Evolutionary conservation across 129 eudicot genomes (phyloP).

Genomic region (Oenanthe sinensis): DNA sequence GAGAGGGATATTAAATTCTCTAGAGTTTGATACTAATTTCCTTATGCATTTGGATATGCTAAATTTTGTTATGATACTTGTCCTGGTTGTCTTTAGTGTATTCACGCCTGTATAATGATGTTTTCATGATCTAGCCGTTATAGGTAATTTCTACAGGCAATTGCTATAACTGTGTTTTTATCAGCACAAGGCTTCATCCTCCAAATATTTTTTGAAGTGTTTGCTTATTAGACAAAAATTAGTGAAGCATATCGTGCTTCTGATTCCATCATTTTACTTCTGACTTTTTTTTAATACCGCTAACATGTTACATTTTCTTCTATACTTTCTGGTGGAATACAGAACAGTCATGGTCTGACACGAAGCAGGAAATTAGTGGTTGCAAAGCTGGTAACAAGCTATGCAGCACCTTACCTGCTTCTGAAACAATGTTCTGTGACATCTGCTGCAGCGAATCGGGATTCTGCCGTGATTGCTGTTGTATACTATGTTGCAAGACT

Average conservation of each 20-base stretch:
- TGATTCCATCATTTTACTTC: background rate
- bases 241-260: background rate
- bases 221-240: background rate
- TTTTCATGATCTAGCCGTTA: background rate
- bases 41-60: background rate
- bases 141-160: too few relatives aligned
- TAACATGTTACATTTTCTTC: slow-evolving; percentile 7
- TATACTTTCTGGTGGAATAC: slow-evolving; percentile 15
- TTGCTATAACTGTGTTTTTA: too few relatives aligned
- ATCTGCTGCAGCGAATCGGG: slow-evolving; percentile 69
- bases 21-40: background rate
- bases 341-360: slow-evolving; percentile 20
- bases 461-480: slow-evolving; percentile 80
- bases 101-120: background rate
- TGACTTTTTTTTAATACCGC: background rate
- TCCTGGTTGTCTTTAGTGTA: background rate
- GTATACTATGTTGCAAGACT: slow-evolving; percentile 64
- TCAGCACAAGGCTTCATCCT: too few relatives aligned
- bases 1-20: background rate
- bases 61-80: background rate
- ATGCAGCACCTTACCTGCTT: slow-evolving; percentile 51
- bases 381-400: slow-evolving; percentile 75
- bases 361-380: slow-evolving; percentile 18
- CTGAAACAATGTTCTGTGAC: slow-evolving; percentile 49
- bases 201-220: background rate